Evolutionary conservation across 2,329 filamentous ascomycete species (phyloP).

Genomic region (Microdochium paspali): DNA sequence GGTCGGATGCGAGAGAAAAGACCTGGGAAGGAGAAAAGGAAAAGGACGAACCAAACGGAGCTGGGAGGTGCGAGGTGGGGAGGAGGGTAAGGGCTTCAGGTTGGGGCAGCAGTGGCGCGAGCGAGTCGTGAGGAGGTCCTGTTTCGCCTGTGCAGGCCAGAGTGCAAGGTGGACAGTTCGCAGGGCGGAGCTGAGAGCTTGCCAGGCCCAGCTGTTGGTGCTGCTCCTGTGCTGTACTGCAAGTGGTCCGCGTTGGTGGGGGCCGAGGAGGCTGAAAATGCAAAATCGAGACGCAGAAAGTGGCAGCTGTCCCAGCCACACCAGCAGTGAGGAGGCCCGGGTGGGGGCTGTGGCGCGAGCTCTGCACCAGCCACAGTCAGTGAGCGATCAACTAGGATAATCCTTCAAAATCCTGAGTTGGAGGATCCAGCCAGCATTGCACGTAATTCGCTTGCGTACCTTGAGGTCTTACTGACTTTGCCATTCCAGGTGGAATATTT

Average conservation of each 20-base stretch:
- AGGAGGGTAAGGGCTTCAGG: slow-evolving; percentile 1
- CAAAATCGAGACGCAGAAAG: slow-evolving; percentile 1
- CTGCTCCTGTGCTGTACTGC: too few relatives aligned
- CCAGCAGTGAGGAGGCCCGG: background rate
- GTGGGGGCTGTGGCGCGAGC: background rate
- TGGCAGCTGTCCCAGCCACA: background rate
- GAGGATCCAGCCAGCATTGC: too few relatives aligned
- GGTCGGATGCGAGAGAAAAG: background rate
- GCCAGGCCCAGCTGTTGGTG: background rate
- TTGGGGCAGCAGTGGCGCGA: background rate
- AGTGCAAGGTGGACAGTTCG: background rate
- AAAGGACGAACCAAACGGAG: slow-evolving; percentile 1
- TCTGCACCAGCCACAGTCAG: background rate
- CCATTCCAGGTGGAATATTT: too few relatives aligned
- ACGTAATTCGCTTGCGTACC: too few relatives aligned
- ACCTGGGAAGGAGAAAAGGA: background rate
- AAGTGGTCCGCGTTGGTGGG: background rate
- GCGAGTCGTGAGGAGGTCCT: background rate
- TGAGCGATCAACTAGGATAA: too few relatives aligned
- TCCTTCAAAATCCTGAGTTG: too few relatives aligned
- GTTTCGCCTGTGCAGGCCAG: too few relatives aligned
- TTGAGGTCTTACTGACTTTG: too few relatives aligned
- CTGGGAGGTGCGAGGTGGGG: background rate
- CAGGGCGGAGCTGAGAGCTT: background rate
- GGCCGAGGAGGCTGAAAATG: slow-evolving; percentile 3